Evolutionary conservation across 176 grass and related monocot species (phyloP), one percentile per base, ranked within the genome.

Genomic region (Aegilops speltoides): DNA sequence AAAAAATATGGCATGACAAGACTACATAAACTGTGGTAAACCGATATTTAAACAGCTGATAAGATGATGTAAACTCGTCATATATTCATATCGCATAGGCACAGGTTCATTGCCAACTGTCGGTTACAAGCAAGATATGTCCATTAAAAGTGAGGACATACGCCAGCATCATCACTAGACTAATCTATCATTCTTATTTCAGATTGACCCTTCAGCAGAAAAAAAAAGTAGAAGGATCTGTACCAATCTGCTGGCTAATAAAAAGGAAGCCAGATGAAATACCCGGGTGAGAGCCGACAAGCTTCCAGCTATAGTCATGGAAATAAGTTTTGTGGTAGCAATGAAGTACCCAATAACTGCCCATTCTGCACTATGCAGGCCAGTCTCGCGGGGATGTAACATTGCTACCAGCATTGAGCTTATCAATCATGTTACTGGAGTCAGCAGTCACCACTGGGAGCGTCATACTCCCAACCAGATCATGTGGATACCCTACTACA

Each of bases 401-500:
- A 77, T 83, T 86, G 82, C 85, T 91, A 70, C 92, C 90, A 57
- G 84, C 89, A 87, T 97, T 93, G 75, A 97, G 83, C 85, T 91
- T 90, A 76, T 97, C 89, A 34, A 89, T 84, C 85, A 97, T 79
- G 74, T 78, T 56, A 87, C 73, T 91, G 43, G 90, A 86, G 77
- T 91, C 92, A 63, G 66, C 89, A 64, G 85, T 90, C 0, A 84
- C 63, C 82, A 86, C 86, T 33, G 91, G 87, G 66, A 89, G 70
- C 7, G 86, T 72, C 81, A 83, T 17, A 48, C 82, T 86, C 17
- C 50, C 61, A 31, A 82, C 87, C 23, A 76, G 84, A 80, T 97
- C 92, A 68, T 64, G 86, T 64, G 94, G 82, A 81, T 99, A 99
- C 68, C 92, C 97, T 90, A 99, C 89, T 23, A 87, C 38, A 61